These are phyloP conservation scores for Juglanconis oblonga DNA, from an alignment of 2,329 filamentous ascomycete genomes.

Conservation along the genomic window DNA sequence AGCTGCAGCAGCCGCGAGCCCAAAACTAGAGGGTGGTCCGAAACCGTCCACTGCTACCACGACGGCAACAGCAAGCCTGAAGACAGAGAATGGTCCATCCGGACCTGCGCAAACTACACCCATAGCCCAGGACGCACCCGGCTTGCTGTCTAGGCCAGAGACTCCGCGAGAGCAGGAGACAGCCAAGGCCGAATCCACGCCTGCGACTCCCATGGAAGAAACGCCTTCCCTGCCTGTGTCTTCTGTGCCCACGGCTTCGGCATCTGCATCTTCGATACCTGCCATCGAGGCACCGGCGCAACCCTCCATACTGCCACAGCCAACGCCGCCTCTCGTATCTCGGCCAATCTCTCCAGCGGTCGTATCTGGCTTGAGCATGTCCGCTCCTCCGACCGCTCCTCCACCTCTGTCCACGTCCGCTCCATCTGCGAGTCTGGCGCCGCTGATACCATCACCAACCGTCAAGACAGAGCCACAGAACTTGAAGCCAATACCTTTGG, in stretches of 20 bases:
- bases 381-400: not conserved
- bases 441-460: not conserved
- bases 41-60: slow-evolving; percentile 6
- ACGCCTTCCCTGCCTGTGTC: not conserved
- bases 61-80: slow-evolving; percentile 9
- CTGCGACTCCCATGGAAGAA: not conserved
- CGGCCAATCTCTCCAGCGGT: slow-evolving; percentile 7
- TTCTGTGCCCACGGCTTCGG: not conserved
- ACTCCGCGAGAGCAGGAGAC: slow-evolving; percentile 11
- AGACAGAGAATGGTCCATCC: slow-evolving; percentile 17
- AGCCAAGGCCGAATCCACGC: slow-evolving; percentile 12
- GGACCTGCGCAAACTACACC: slow-evolving; percentile 17
- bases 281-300: slow-evolving; percentile 16
- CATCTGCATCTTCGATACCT: slow-evolving; percentile 23
- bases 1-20: slow-evolving; percentile 22
- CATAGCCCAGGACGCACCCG: slow-evolving; percentile 2
- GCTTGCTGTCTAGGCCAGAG: not conserved
- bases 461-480: slow-evolving; percentile 15
- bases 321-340: slow-evolving; percentile 8
- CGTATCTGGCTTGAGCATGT: not conserved
- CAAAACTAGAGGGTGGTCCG: slow-evolving; percentile 27
- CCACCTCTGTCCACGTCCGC: slow-evolving; percentile 1
- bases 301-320: slow-evolving; percentile 21
- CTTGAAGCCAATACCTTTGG: slow-evolving; percentile 10
- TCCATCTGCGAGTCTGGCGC: not conserved